Evolutionary conservation across 2,329 filamentous ascomycete species (phyloP), one percentile per base, ranked within the genome.

Genomic region (Podosphaera xanthii): DNA sequence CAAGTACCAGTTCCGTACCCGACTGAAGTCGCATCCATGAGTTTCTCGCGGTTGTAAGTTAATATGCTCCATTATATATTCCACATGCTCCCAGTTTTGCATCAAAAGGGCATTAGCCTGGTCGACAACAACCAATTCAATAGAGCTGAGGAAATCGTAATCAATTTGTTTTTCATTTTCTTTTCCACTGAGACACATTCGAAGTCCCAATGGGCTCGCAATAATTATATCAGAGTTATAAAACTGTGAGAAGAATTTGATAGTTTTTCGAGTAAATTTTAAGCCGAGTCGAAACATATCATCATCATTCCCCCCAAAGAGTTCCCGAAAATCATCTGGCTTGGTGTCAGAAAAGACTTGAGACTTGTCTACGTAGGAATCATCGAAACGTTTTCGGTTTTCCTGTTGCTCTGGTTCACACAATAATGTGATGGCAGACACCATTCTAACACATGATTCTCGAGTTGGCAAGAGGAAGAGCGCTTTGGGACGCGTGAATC

Each of bases 31-130:
- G 67, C 88, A 94, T 63, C 86, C 90, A 70, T 96, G 90, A 0
- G 87, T 80, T 65, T 94, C 87, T 67, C 84, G 87, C 44, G 92
- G 91, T 66, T 94, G 87, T 31, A 86, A 76, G 70, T 98, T 98
- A 62, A 98, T 78, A 69, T 95, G 87, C 62, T 87, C 82, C 67
- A 97, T 90, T 65, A 96, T 86, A 69, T 86, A 87, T 70, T 94
- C 87, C 61, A 96, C 80, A 69, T 98, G 91, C 67, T 96, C 89
- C 90, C 91, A 97, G 70, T 95, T 97, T 70, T 98, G 92, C 89
- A 96, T 96, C 7, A 94, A 79, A 49, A 96, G 79, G 0, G 89
- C 89, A 70, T 97, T 90, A 10, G 88, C 85, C 71, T 97, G 90
- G 70, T 98, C 92, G 61, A 95, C 77, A 54, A 97, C 77, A 38